These are phyloP conservation scores for Fusarium sambucinum DNA, from an alignment of 2,329 filamentous ascomycete genomes.

Conservation along the genomic window DNA sequence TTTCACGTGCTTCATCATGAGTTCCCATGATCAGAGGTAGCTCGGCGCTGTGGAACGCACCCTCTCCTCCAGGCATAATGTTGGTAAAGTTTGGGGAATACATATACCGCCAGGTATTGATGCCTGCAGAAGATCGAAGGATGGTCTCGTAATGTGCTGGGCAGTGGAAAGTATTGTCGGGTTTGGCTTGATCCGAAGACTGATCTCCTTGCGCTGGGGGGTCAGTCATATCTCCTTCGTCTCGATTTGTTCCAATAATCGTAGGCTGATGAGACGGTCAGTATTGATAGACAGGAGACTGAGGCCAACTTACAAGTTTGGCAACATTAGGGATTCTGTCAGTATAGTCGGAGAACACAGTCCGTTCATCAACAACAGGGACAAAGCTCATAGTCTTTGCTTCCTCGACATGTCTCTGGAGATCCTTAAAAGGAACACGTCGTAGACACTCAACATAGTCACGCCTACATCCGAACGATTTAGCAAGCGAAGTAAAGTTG, in stretches of 20 bases:
- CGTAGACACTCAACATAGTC: slow-evolving; percentile 2
- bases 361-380: slow-evolving; percentile 9
- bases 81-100: slow-evolving; percentile 23
- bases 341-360: slow-evolving; percentile 4
- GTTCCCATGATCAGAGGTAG: slow-evolving; percentile 17
- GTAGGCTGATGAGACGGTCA: slow-evolving; percentile 2
- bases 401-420: slow-evolving; percentile 8
- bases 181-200: neutral
- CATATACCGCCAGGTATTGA: slow-evolving; percentile 17
- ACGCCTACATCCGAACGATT: slow-evolving; percentile 1
- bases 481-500: slow-evolving; percentile 6
- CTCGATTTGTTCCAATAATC: slow-evolving; percentile 9
- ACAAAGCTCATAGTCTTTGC: slow-evolving; percentile 5
- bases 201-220: neutral
- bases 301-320: neutral
- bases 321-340: neutral
- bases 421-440: neutral
- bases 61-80: slow-evolving; percentile 12
- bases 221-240: slow-evolving; percentile 3
- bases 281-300: neutral
- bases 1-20: neutral
- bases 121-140: neutral
- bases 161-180: slow-evolving; percentile 2
- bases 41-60: slow-evolving; percentile 3
- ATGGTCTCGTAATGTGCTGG: slow-evolving; percentile 11